Evolutionary conservation across 805 yeast species (phyloP).

Genomic region (Diddensiella santjacobensis): DNA sequence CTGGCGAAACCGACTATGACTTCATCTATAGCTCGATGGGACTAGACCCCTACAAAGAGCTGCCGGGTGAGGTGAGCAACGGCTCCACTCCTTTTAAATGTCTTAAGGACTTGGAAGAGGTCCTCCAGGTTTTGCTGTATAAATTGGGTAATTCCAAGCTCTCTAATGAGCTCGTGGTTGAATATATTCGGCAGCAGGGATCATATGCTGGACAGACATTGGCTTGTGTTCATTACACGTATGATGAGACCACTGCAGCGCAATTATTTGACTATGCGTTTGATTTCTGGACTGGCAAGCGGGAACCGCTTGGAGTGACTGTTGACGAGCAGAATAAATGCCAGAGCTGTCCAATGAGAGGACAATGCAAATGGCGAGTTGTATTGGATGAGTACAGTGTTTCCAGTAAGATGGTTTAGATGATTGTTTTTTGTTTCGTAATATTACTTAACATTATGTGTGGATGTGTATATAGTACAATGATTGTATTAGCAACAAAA

Average conservation of each 20-base stretch:
- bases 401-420: too few species aligned
- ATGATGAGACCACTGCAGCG: conserved; percentile 12
- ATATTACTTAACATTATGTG: too few species aligned
- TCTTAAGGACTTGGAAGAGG: not conserved
- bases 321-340: conserved; percentile 21
- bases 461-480: not conserved
- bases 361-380: conserved; percentile 21
- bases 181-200: conserved; percentile 12
- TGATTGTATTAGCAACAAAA: not conserved
- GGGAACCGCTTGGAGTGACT: conserved; percentile 23
- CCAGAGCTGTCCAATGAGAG: conserved; percentile 14
- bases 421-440: too few species aligned
- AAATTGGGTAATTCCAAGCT: conserved; percentile 1
- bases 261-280: conserved; percentile 20
- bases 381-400: conserved; percentile 3
- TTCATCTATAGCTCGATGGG: conserved; percentile 8
- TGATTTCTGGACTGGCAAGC: conserved; percentile 24
- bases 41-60: conserved; percentile 11
- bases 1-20: conserved; percentile 6
- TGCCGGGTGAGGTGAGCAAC: not conserved
- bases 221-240: conserved; percentile 16
- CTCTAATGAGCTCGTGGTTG: conserved; percentile 15
- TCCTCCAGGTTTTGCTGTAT: not conserved
- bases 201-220: conserved; percentile 9
- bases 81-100: not conserved